Percentiles rank a stretch among this genome's conserved stretches.
Conservation (phyloP, 768 basidiomycete genomes). For the Mycena vitilis region DNA sequence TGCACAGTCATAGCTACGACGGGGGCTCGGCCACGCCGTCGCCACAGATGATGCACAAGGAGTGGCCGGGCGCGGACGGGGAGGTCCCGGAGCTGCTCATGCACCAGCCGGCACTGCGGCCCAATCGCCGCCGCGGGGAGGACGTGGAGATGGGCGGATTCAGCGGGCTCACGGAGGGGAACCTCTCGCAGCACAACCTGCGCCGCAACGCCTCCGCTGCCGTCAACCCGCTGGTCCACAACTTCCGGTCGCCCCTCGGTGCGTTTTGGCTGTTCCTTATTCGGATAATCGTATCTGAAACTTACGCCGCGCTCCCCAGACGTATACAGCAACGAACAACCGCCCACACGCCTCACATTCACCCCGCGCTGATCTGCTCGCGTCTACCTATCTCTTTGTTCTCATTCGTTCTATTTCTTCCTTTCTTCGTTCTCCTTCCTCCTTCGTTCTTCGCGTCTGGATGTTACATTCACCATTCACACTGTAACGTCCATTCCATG, state of each 20-base stretch:
- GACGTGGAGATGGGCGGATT: constrained; percentile 37
- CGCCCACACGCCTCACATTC: constrained; percentile 49
- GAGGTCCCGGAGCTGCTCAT: constrained; percentile 37
- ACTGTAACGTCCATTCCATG: constrained; percentile 2
- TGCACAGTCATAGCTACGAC: background rate
- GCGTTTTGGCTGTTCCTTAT: constrained; percentile 32
- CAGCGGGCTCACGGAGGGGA: constrained; percentile 52
- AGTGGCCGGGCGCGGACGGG: constrained; percentile 40
- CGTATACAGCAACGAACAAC: constrained; percentile 26
- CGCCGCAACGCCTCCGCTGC: constrained; percentile 41
- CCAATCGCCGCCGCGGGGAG: constrained; percentile 54
- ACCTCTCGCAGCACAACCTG: constrained; percentile 57
- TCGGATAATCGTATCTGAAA: background rate
- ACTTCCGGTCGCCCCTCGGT: constrained; percentile 81
- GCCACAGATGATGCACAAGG: constrained; percentile 12
- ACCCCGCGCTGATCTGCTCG: constrained; percentile 39
- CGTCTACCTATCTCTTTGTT: no score
- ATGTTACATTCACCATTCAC: background rate
- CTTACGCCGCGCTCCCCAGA: constrained; percentile 5
- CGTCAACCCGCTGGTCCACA: constrained; percentile 66
- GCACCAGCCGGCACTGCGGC: constrained; percentile 51
- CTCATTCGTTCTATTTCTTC: background rate
- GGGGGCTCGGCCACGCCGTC: background rate
- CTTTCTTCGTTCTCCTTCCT: background rate
- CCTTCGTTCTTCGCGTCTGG: no score